These are phyloP conservation scores for Peronospora tabacina DNA, from an alignment of 352 stramenopile genomes.

Conservation along the genomic window DNA sequence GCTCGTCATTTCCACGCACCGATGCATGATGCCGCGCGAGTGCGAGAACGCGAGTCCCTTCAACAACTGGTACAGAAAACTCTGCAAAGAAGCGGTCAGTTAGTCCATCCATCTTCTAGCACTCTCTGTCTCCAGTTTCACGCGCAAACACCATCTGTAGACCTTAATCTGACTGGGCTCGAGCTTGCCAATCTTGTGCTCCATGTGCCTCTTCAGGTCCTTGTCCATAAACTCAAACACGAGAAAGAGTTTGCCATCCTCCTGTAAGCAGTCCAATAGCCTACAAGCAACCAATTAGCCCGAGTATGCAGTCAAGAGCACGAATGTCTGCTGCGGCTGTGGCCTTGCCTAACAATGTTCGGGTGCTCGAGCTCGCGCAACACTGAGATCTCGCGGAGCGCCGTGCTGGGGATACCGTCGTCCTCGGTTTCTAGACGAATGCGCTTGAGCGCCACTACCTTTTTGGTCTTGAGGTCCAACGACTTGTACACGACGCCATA, in stretches of 20 bases:
- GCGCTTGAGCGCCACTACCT: slow-evolving; percentile 92
- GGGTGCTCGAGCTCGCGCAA: slow-evolving; percentile 95
- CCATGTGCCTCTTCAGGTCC: slow-evolving; percentile 95
- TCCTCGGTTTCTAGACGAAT: slow-evolving; percentile 98
- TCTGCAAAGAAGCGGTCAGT: slow-evolving; percentile 16
- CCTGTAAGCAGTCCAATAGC: slow-evolving; percentile 93
- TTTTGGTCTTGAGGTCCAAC: slow-evolving; percentile 84
- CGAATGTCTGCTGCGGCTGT: not conserved
- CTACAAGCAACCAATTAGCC: slow-evolving; percentile 17
- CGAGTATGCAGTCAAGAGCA: not conserved
- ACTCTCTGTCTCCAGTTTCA: no score
- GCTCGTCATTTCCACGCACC: slow-evolving; percentile 24
- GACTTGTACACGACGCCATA: slow-evolving; percentile 98
- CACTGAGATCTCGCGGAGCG: slow-evolving; percentile 97
- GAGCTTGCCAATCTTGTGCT: slow-evolving; percentile 71
- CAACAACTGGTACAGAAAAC: slow-evolving; percentile 81
- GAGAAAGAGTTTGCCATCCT: slow-evolving; percentile 94
- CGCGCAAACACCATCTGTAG: not conserved
- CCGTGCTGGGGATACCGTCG: slow-evolving; percentile 97
- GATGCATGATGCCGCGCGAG: slow-evolving; percentile 83
- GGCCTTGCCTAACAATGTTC: slow-evolving; percentile 93
- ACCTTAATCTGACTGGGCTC: slow-evolving; percentile 62
- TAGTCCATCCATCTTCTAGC: not conserved
- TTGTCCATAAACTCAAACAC: slow-evolving; percentile 99
- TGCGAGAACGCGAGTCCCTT: slow-evolving; percentile 85